Evolutionary conservation across 2,329 filamentous ascomycete genomes (phyloP).

Genomic region (Penicillium sumatraense): DNA sequence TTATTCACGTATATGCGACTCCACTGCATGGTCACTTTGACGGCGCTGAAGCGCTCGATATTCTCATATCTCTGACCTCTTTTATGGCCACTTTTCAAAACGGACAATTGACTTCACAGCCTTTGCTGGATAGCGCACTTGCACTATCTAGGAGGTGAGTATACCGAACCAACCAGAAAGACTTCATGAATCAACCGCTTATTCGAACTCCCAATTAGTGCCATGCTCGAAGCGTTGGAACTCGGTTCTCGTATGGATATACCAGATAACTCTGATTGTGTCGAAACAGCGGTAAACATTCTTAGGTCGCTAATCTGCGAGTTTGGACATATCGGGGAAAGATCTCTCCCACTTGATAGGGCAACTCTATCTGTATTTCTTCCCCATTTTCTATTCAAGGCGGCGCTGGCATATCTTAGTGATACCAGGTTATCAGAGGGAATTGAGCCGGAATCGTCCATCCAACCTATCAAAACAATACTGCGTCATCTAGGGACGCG

Average conservation of each 20-base stretch:
- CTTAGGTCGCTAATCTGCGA: background rate
- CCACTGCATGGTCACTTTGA: background rate
- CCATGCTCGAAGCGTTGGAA: background rate
- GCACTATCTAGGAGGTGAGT: background rate
- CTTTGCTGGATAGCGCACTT: background rate
- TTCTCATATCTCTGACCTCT: background rate
- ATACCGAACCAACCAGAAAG: background rate
- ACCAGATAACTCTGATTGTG: background rate
- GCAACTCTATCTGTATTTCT: background rate
- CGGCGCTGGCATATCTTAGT: background rate
- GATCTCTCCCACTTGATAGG: background rate
- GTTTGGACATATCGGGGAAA: background rate
- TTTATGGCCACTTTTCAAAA: background rate
- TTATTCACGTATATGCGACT: background rate
- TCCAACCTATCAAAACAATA: background rate
- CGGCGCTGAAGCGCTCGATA: background rate
- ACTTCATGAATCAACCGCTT: background rate
- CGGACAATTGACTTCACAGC: background rate
- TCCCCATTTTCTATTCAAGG: background rate
- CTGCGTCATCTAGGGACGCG: background rate
- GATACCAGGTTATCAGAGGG: background rate
- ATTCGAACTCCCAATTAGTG: background rate
- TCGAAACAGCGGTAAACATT: background rate
- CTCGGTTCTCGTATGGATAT: background rate
- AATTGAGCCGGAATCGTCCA: background rate